phyloP scores from a whole-genome alignment of 495 filamentous ascomycete genomes.

The Zalerion maritima region DNA sequence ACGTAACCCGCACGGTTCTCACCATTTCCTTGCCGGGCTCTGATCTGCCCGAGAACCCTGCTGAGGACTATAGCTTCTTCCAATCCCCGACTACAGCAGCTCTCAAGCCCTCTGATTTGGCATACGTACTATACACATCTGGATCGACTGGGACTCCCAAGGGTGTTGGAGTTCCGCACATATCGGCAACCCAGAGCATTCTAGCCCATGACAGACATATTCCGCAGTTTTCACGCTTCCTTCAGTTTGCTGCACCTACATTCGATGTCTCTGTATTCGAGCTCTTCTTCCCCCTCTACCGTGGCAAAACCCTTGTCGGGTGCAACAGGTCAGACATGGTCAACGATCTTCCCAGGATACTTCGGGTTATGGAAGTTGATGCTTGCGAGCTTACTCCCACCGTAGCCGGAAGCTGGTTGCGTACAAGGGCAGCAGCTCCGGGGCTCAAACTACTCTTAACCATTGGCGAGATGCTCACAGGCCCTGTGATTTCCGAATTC shows the following conservation, averaged over 20 bases:
- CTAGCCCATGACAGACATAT: conserved; percentile 64
- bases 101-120: conserved; percentile 31
- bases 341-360: conserved; percentile 49
- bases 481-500: conserved; percentile 57
- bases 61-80: no score
- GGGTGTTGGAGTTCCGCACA: conserved; percentile 65
- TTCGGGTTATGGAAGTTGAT: conserved; percentile 52
- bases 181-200: conserved; percentile 58
- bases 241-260: conserved; percentile 76
- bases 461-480: conserved; percentile 78
- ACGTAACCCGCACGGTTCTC: conserved; percentile 10
- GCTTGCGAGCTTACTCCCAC: conserved; percentile 75
- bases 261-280: conserved; percentile 87
- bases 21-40: no score
- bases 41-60: not conserved
- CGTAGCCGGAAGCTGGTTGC: conserved; percentile 54
- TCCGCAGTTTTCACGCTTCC: conserved; percentile 55
- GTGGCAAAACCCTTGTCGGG: conserved; percentile 55
- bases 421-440: conserved; percentile 44
- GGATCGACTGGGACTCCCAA: conserved; percentile 84
- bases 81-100: no score
- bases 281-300: conserved; percentile 66
- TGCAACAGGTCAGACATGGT: conserved; percentile 50
- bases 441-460: conserved; percentile 51
- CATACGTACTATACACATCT: conserved; percentile 86